Evolutionary conservation across 73 alveolate species (phyloP).

Genomic region (Urostyla sp.): DNA sequence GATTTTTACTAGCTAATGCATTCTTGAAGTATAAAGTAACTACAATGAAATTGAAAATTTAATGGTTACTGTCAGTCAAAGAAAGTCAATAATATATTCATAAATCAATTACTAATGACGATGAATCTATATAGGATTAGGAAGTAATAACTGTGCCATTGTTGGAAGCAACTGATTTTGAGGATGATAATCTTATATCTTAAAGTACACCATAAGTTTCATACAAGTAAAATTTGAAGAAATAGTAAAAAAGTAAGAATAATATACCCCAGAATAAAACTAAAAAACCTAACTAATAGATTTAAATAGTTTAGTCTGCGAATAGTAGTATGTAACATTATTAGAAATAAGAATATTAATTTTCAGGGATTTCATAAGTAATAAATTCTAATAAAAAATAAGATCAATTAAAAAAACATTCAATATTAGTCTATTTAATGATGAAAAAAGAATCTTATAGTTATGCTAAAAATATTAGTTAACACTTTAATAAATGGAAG

Average conservation of each 20-base stretch:
- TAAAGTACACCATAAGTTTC: background rate
- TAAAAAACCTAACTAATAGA: background rate
- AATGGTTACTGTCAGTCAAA: background rate
- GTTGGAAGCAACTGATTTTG: background rate
- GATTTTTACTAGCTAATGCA: constrained; percentile 33
- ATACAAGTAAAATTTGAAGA: background rate
- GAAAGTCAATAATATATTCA: background rate
- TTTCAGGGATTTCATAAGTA: constrained; percentile 45
- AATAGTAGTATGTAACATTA: too few relatives aligned
- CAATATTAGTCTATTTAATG: constrained; percentile 8
- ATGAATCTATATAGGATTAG: background rate
- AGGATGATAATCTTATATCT: background rate
- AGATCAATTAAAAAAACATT: constrained; percentile 8
- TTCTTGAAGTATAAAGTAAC: constrained; percentile 23
- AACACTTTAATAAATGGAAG: constrained; percentile 42
- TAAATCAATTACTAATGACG: background rate
- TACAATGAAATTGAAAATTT: constrained; percentile 15
- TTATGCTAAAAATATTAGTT: background rate
- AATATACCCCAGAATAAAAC: background rate
- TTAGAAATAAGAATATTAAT: background rate
- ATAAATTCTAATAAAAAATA: constrained; percentile 4
- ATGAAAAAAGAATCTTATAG: constrained; percentile 3
- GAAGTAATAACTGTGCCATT: background rate
- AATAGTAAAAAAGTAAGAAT: background rate
- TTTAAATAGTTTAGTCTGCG: background rate